Base-by-base conservation (phyloP, 352 stramenopile genomes). In the Globisporangium ultimum region DNA sequence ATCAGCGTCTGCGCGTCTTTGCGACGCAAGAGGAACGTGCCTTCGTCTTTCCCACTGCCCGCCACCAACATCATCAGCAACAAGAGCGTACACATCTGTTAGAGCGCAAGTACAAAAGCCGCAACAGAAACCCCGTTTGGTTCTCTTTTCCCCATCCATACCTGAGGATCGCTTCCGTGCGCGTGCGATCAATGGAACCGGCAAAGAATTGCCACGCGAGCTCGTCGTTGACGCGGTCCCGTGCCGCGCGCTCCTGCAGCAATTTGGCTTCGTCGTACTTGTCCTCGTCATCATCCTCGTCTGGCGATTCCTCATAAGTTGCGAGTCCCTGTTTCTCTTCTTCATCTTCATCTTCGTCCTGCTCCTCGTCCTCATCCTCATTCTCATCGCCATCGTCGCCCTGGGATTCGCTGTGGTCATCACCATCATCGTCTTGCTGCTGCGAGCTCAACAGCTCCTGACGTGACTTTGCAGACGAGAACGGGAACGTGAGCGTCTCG, bases 1-100 rank as follows among this genome's bases (percentile, higher is more conserved):
- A 95, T 75, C 21, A 95, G 58, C 41, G 85, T 95, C 50, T 85
- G 80, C 1, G 83, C 76, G 60, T 95, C 83, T 48, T 95, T 95
- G 20, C 85, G 79, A 12, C 85, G 83, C 53, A 95, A 55, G 28
- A 95, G 58, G 46, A 95, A 95, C 9, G 83, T 89, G 8, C 85
- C 83, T 78, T 76, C 67, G 22, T 87, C 83, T 42, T 82, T 83
- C 14, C 48, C 64, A 58, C 68, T 78, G 45, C 43, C 1, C 5
- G 20, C 5, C n/a, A 55, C 1, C 18, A 21, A 53, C 34, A 57
- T 12, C 18, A 10, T 48, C 11, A 38, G n/a, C n/a, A 53, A 40
- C 10, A 32, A 17, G 42, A 5, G 22, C 18, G n/a, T 14, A 11
- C 15, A 36, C 3, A 43, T 36, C 28, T 36, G 32, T 40, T 14